Evolutionary conservation across 768 basidiomycete genomes (phyloP), one percentile per base, ranked within the genome.

Genomic region (Tephrocybe rancida): DNA sequence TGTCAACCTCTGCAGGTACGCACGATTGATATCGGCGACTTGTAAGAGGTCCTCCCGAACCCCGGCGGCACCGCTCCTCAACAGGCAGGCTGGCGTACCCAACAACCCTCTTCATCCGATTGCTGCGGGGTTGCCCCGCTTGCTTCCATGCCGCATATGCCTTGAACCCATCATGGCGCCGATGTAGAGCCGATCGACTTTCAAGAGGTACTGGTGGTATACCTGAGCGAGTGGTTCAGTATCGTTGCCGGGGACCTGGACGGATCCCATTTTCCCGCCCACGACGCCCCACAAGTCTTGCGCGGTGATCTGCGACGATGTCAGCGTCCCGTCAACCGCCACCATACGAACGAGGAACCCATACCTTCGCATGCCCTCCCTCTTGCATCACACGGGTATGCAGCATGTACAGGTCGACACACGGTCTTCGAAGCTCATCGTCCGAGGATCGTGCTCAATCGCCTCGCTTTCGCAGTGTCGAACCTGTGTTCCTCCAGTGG

Each of bases 241-340:
- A 1, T 81, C 84, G 10, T 70, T 80, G 3, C 77, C 85, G 2
- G 84, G 84, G 58, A 89, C 87, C 49, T 84, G 77, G 3, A 85
- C 76, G 60, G 85, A 82, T n/a, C 83, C 85, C 67, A 91, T 73
- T 21, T 77, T 79, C n/a, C 79, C 88, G 14, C 81, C 89, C 50
- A 91, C 81, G 41, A 86, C 70, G 14, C 79, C 61, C 89, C 88
- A 90, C 54, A 75, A 55, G 30, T 88, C 86, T 44, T 78, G 77
- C 52, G 70, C 68, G 22, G 72, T 71, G 11, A 86, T 80, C 86
- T 87, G 48, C 18, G 22, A 41, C 39, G 38, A 13, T 44, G 16
- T 13, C 5, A 37, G 9, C 9, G 9, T 37, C 5, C 16, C n/a
- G 16, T 5, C n/a, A 14, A 11, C n/a, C n/a, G n/a, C n/a, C n/a